Conservation (phyloP, 768 basidiomycete genomes). For the Tricholoma hemisulphureum region DNA sequence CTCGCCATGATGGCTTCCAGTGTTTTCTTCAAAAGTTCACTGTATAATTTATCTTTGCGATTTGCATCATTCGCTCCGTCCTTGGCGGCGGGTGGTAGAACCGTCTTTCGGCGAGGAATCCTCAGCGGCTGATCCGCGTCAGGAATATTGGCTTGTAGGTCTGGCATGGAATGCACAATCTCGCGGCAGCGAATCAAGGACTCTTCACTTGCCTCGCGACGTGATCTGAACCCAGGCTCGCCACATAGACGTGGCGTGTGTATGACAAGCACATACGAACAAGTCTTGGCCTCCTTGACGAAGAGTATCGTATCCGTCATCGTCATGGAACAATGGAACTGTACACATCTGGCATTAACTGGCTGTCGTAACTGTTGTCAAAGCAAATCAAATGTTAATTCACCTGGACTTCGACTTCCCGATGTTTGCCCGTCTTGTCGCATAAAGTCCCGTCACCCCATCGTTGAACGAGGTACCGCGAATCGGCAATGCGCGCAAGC, state of each 20-base stretch:
- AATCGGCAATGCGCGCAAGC: slow-evolving; percentile 72
- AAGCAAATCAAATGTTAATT: slow-evolving; percentile 23
- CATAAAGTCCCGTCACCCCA: slow-evolving; percentile 92
- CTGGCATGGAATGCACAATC: slow-evolving; percentile 48
- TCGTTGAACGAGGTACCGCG: slow-evolving; percentile 88
- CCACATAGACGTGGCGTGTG: slow-evolving; percentile 93
- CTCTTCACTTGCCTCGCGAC: slow-evolving; percentile 62
- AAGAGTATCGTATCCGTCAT: slow-evolving; percentile 88
- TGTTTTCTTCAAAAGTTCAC: slow-evolving; percentile 38
- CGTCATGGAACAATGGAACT: slow-evolving; percentile 97
- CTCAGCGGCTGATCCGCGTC: slow-evolving; percentile 58
- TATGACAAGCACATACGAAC: slow-evolving; percentile 90
- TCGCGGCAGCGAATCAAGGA: slow-evolving; percentile 77
- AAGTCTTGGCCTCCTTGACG: slow-evolving; percentile 91
- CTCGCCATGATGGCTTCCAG: slow-evolving; percentile 36
- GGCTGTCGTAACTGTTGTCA: slow-evolving; percentile 2
- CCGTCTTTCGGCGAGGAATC: slow-evolving; percentile 47
- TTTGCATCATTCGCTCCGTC: slow-evolving; percentile 10
- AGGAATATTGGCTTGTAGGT: slow-evolving; percentile 32
- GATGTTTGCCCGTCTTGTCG: slow-evolving; percentile 84
- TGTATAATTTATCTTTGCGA: slow-evolving; percentile 22
- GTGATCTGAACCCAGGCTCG: slow-evolving; percentile 88
- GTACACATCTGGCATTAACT: slow-evolving; percentile 12
- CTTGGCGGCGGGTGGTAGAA: slow-evolving; percentile 40
- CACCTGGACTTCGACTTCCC: slow-evolving; percentile 96